phyloP scores from a whole-genome alignment of 1,139 yeast species.

The Waltiozyma sp. region DNA sequence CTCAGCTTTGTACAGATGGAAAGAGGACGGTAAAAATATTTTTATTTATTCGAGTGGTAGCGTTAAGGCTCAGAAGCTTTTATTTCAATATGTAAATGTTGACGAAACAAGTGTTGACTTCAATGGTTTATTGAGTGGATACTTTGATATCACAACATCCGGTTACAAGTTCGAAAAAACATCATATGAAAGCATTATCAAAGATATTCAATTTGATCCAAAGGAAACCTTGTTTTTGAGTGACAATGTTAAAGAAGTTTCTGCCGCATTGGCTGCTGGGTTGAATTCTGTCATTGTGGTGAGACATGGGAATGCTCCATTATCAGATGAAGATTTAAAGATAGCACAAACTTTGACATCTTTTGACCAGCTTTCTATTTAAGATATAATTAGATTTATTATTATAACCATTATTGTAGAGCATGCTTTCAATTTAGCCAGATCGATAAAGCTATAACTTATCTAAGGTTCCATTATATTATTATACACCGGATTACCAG shows the following conservation, averaged over 20 bases:
- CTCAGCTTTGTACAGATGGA: conserved; percentile 35
- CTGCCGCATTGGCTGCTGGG: conserved; percentile 65
- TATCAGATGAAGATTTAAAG: conserved; percentile 20
- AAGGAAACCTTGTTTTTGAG: conserved; percentile 54
- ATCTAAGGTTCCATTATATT: too few species aligned
- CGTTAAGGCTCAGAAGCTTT: conserved; percentile 69
- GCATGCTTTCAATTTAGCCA: too few species aligned
- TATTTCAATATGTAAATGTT: conserved; percentile 52
- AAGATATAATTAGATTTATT: background rate
- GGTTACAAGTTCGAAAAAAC: conserved; percentile 53
- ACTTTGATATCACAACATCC: conserved; percentile 77
- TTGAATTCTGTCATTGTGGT: conserved; percentile 47
- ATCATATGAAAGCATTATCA: conserved; percentile 51
- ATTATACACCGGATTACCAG: too few species aligned
- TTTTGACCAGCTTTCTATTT: background rate
- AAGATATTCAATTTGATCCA: conserved; percentile 28
- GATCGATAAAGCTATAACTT: too few species aligned
- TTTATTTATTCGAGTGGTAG: conserved; percentile 91
- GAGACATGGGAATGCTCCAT: conserved; percentile 66
- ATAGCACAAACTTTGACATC: background rate
- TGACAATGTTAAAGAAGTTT: conserved; percentile 58
- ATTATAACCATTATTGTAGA: too few species aligned
- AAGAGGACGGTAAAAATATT: conserved; percentile 23
- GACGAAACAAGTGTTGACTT: conserved; percentile 31
- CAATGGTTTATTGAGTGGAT: conserved; percentile 45